These are phyloP conservation scores for Fusarium scirpi DNA, from an alignment of 2,329 filamentous ascomycete genomes.

Conservation along the genomic window DNA sequence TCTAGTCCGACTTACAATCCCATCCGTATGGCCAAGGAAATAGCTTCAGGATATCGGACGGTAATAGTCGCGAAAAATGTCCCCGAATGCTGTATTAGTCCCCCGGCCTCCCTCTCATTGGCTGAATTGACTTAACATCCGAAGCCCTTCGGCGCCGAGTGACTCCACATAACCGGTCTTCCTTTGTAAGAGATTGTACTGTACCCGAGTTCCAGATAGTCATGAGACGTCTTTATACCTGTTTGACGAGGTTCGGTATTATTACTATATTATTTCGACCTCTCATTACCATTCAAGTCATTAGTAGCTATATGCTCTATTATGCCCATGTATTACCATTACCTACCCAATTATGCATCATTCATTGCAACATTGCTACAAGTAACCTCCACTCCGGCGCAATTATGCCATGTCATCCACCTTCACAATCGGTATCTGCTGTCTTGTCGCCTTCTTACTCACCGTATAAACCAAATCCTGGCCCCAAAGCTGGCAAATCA, in stretches of 20 bases:
- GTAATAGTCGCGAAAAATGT: neutral
- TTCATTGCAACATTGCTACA: no score
- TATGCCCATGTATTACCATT: no score
- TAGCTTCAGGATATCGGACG: neutral
- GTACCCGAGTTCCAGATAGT: neutral
- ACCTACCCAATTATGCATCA: no score
- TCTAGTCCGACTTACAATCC: neutral
- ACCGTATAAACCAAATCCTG: conserved; percentile 77
- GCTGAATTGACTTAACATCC: conserved; percentile 36
- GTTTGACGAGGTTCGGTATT: no score
- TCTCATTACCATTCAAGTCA: no score
- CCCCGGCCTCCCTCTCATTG: conserved; percentile 34
- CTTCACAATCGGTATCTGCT: conserved; percentile 60
- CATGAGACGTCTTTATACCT: no score
- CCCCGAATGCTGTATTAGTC: conserved; percentile 30
- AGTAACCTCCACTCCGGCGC: neutral
- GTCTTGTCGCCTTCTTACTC: conserved; percentile 74
- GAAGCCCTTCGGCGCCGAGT: conserved; percentile 29
- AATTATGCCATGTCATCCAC: conserved; percentile 61
- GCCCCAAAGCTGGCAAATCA: conserved; percentile 77
- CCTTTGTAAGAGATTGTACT: neutral
- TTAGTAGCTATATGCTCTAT: no score
- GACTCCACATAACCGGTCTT: conserved; percentile 16
- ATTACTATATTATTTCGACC: no score
- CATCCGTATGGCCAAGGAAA: conserved; percentile 19